Evolutionary conservation across 1,139 yeast genomes (phyloP).

Genomic region (Geotrichum carabidarum): DNA sequence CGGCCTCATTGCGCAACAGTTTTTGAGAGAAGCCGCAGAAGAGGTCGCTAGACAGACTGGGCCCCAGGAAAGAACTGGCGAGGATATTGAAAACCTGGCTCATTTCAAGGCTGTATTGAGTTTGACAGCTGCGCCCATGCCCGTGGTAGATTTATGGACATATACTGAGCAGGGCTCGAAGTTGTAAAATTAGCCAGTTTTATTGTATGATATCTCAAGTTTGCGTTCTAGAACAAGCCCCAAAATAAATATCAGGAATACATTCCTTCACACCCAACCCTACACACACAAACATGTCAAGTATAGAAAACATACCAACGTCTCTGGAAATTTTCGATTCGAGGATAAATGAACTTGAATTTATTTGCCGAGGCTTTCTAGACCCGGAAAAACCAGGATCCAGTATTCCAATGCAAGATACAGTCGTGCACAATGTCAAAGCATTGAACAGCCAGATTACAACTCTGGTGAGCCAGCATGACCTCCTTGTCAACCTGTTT

Average conservation of each 20-base stretch:
- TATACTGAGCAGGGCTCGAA: conserved; percentile 32
- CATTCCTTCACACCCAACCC: neutral
- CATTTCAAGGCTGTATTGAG: conserved; percentile 32
- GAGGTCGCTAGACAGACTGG: conserved; percentile 19
- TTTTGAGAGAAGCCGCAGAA: conserved; percentile 21
- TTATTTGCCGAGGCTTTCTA: neutral
- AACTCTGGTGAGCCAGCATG: neutral
- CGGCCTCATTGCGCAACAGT: conserved; percentile 17
- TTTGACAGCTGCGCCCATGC: conserved; percentile 36
- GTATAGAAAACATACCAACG: neutral
- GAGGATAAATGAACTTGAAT: conserved; percentile 1
- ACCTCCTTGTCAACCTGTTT: neutral
- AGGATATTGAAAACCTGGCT: conserved; percentile 26
- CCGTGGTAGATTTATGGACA: conserved; percentile 31
- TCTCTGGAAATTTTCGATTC: neutral
- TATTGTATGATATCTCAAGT: neutral
- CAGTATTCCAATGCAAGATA: neutral
- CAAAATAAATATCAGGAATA: neutral
- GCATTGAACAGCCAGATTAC: neutral
- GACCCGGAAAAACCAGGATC: neutral
- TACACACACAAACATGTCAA: neutral
- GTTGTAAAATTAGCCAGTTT: conserved; percentile 23
- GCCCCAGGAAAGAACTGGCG: conserved; percentile 23
- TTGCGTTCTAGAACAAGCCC: neutral
- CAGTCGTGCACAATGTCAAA: neutral